phyloP scores from a whole-genome alignment of 2,329 filamentous ascomycete genomes.

The Stachybotrys chartarum region DNA sequence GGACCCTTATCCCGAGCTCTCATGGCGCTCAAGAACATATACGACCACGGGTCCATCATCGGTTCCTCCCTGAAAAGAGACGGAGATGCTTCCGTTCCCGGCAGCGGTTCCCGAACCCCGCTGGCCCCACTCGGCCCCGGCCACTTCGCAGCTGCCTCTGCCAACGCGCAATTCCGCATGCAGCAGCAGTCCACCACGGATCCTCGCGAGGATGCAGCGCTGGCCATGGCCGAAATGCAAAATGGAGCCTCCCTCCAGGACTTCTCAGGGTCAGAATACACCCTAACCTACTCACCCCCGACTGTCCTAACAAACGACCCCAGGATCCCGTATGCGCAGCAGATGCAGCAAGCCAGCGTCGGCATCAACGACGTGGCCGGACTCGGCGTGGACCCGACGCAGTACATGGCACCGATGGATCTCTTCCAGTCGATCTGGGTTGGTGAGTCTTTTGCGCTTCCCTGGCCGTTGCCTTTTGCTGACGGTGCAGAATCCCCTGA shows the following conservation, averaged over 20 bases:
- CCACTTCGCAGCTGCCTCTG: constrained; percentile 10
- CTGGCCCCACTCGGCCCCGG: constrained; percentile 18
- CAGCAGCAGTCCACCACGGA: constrained; percentile 29
- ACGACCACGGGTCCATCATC: constrained; percentile 54
- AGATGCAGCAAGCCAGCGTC: constrained; percentile 27
- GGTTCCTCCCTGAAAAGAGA: constrained; percentile 44
- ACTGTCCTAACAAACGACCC: constrained; percentile 7
- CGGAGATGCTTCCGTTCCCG: constrained; percentile 34
- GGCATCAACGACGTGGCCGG: constrained; percentile 37
- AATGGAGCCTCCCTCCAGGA: constrained; percentile 44
- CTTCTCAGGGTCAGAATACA: constrained; percentile 29
- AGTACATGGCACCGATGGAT: constrained; percentile 61
- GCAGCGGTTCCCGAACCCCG: constrained; percentile 38
- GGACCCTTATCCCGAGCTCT: constrained; percentile 55
- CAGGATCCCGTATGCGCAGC: constrained; percentile 28
- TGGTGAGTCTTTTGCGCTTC: constrained; percentile 36
- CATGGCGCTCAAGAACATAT: constrained; percentile 56
- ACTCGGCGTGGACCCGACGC: constrained; percentile 48
- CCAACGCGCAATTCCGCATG: constrained; percentile 16
- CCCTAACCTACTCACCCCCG: background rate
- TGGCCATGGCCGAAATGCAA: constrained; percentile 60
- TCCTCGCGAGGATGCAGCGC: constrained; percentile 53
- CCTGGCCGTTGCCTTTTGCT: background rate
- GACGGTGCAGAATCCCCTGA: constrained; percentile 45
- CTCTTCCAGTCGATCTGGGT: constrained; percentile 63